Percentiles rank a stretch among this genome's conserved stretches.
These are phyloP conservation scores for Parietichytrium sp. DNA, from an alignment of 108 stramenopile species.

Conservation along the genomic window DNA sequence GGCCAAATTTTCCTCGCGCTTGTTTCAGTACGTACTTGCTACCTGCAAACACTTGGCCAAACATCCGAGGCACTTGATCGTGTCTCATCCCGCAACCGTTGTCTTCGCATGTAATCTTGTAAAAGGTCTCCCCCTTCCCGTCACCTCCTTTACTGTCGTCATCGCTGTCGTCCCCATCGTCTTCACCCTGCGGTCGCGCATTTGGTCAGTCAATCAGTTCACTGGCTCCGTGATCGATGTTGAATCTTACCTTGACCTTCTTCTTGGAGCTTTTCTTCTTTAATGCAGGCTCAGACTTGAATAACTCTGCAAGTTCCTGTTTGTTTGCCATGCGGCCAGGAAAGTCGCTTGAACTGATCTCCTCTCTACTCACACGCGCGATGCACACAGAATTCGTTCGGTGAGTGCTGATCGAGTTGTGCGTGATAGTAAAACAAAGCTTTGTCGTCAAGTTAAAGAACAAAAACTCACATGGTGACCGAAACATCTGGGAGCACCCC, in stretches of 20 bases:
- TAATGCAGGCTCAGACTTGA: no score
- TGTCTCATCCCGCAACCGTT: conserved; percentile 95
- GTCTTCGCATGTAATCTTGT: conserved; percentile 77
- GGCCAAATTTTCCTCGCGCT: conserved; percentile 92
- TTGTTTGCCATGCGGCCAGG: no score
- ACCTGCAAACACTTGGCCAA: conserved; percentile 86
- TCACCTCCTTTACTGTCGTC: background rate
- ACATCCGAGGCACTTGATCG: conserved; percentile 78
- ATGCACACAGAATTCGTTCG: no score
- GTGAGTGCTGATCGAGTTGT: no score
- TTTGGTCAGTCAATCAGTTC: no score
- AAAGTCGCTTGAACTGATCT: no score
- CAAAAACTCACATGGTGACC: conserved; percentile 59
- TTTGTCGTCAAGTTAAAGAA: background rate
- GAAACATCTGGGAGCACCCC: conserved; percentile 73
- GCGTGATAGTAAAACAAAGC: no score
- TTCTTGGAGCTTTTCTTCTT: no score
- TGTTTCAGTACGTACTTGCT: conserved; percentile 92
- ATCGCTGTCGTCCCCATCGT: conserved; percentile 41
- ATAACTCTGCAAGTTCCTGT: no score
- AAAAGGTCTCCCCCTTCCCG: conserved; percentile 68
- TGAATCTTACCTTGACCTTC: no score
- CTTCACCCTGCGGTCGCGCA: conserved; percentile 46
- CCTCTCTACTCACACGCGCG: no score
- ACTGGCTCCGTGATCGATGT: no score